Conservation (phyloP, 768 basidiomycete genomes). For the Myochromella boudieri region DNA sequence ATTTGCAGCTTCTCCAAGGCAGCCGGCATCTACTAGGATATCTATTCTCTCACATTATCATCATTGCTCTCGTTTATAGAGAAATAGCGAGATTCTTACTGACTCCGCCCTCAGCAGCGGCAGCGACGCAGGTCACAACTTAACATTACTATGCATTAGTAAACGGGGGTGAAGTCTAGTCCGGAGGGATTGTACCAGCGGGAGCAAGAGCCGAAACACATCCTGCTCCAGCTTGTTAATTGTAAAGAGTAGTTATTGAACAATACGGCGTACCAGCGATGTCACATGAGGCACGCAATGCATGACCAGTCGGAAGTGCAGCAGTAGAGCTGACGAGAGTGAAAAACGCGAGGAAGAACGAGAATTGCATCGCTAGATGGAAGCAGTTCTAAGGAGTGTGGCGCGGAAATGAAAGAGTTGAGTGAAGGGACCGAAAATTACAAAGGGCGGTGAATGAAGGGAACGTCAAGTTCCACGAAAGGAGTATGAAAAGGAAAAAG, state of each 20-base stretch:
- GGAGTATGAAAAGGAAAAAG: too few relatives aligned
- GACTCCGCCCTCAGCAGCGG: constrained; percentile 13
- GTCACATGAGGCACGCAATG: constrained; percentile 10
- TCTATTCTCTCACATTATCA: background rate
- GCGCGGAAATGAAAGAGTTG: too few relatives aligned
- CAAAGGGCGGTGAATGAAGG: too few relatives aligned
- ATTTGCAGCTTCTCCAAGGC: constrained; percentile 12
- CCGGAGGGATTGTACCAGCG: constrained; percentile 3
- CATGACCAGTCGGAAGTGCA: constrained; percentile 11
- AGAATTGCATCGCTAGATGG: constrained; percentile 20
- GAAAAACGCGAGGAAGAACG: constrained; percentile 8
- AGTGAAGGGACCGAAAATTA: too few relatives aligned
- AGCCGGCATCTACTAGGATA: constrained; percentile 10
- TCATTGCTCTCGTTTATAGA: background rate
- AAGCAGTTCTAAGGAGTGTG: too few relatives aligned
- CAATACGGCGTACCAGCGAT: constrained; percentile 14
- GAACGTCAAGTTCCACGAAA: too few relatives aligned
- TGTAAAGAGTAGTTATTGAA: background rate
- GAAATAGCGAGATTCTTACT: constrained; percentile 2
- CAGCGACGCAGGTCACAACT: constrained; percentile 11
- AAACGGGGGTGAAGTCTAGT: too few relatives aligned
- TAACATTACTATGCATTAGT: background rate
- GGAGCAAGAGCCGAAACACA: constrained; percentile 17
- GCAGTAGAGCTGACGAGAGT: constrained; percentile 8
- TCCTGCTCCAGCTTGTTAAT: background rate